Percentiles rank a stretch among this genome's conserved stretches.
Conservation (phyloP, 306 rosid species). For the Potentilla sterilis region DNA sequence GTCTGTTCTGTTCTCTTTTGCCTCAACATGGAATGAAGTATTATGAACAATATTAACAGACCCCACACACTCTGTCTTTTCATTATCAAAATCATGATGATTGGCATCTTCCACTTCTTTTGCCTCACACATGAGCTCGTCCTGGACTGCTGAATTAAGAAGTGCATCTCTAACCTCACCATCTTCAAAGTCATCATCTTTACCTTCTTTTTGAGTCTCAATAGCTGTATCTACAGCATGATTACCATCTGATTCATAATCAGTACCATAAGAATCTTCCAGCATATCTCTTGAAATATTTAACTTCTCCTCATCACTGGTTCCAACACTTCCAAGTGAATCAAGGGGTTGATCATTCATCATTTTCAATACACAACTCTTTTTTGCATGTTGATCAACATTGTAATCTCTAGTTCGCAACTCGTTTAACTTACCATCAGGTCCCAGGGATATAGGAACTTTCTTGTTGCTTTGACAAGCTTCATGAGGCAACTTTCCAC, state of each 20-base stretch:
- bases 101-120: constrained; percentile 46
- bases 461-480: constrained; percentile 35
- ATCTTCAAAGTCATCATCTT: constrained; percentile 76
- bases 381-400: constrained; percentile 15
- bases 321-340: constrained; percentile 49
- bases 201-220: constrained; percentile 40
- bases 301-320: constrained; percentile 77
- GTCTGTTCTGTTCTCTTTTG: constrained; percentile 29
- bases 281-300: constrained; percentile 58
- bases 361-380: constrained; percentile 39
- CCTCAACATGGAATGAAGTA: constrained; percentile 33
- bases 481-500: constrained; percentile 29
- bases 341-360: constrained; percentile 34
- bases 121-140: constrained; percentile 47
- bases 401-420: constrained; percentile 29
- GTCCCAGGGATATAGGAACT: constrained; percentile 27
- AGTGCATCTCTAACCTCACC: constrained; percentile 75
- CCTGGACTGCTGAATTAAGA: constrained; percentile 30
- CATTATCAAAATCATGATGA: constrained; percentile 31
- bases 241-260: constrained; percentile 78
- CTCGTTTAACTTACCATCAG: constrained; percentile 31
- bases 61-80: constrained; percentile 36
- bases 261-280: constrained; percentile 64
- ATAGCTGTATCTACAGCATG: constrained; percentile 52
- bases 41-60: constrained; percentile 28